Conservation (phyloP, 2,329 filamentous ascomycete species). For the Pestalotiopsis sp. region DNA sequence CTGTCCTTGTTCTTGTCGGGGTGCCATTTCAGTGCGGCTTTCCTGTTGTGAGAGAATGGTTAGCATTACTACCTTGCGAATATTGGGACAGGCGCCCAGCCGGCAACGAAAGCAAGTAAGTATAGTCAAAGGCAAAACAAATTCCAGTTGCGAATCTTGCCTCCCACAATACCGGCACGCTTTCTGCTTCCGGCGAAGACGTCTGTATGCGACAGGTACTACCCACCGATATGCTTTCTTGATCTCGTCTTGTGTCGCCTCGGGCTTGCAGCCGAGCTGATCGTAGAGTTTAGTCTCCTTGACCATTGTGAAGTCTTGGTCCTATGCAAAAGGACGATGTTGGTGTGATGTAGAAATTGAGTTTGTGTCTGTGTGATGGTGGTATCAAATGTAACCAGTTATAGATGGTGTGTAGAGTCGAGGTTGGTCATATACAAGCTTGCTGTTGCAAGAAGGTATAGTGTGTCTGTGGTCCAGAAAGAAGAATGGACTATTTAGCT, state of each 20-base stretch:
- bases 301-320: conserved; percentile 66
- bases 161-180: not conserved
- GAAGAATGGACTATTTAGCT: not conserved
- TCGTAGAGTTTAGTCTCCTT: conserved; percentile 97
- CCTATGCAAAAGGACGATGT: not conserved
- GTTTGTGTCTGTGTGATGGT: not conserved
- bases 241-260: conserved; percentile 88
- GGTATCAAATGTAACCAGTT: too few species aligned
- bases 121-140: not conserved
- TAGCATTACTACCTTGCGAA: conserved; percentile 28
- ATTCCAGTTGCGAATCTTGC: not conserved
- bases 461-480: not conserved
- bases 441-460: not conserved
- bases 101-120: not conserved
- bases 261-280: conserved; percentile 75
- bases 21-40: conserved; percentile 88
- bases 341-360: not conserved
- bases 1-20: conserved; percentile 98
- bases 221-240: conserved; percentile 91
- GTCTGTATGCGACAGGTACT: conserved; percentile 1
- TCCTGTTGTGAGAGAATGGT: conserved; percentile 54
- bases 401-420: not conserved
- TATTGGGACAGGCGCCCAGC: not conserved
- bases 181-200: not conserved
- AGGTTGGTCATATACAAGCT: not conserved